Evolutionary conservation across 2,329 filamentous ascomycete species (phyloP).

Genomic region (Trichoderma brevicompactum): DNA sequence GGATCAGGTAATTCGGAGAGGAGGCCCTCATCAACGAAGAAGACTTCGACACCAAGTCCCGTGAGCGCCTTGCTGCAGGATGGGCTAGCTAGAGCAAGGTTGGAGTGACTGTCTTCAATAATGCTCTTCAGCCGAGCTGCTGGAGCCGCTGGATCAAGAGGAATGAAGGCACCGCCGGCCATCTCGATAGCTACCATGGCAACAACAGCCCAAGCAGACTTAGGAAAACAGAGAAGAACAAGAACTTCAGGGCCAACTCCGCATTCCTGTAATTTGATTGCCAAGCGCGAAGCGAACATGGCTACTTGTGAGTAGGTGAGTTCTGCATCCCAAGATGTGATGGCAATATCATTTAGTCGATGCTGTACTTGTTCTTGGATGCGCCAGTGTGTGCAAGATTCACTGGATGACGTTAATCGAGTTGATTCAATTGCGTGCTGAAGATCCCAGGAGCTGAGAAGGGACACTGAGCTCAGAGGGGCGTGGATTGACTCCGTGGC

Average conservation of each 20-base stretch:
- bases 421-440: slow-evolving; percentile 1
- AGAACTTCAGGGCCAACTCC: slow-evolving; percentile 25
- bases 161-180: slow-evolving; percentile 31
- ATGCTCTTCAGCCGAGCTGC: neutral
- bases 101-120: neutral
- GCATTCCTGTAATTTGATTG: slow-evolving; percentile 4
- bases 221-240: slow-evolving; percentile 31
- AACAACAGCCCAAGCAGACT: slow-evolving; percentile 30
- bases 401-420: neutral
- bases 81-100: neutral
- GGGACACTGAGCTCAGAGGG: slow-evolving; percentile 18
- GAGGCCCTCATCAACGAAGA: slow-evolving; percentile 4
- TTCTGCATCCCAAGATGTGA: slow-evolving; percentile 21
- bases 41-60: neutral
- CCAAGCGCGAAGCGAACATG: slow-evolving; percentile 1
- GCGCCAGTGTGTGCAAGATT: slow-evolving; percentile 8
- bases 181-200: slow-evolving; percentile 31
- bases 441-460: slow-evolving; percentile 22
- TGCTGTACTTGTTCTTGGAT: slow-evolving; percentile 11
- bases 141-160: slow-evolving; percentile 29
- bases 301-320: slow-evolving; percentile 26
- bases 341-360: slow-evolving; percentile 15
- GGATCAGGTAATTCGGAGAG: slow-evolving; percentile 15
- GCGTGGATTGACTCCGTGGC: slow-evolving; percentile 2
- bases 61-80: neutral